phyloP scores from a whole-genome alignment of 257 asterid genomes.

The Perilla frutescens region DNA sequence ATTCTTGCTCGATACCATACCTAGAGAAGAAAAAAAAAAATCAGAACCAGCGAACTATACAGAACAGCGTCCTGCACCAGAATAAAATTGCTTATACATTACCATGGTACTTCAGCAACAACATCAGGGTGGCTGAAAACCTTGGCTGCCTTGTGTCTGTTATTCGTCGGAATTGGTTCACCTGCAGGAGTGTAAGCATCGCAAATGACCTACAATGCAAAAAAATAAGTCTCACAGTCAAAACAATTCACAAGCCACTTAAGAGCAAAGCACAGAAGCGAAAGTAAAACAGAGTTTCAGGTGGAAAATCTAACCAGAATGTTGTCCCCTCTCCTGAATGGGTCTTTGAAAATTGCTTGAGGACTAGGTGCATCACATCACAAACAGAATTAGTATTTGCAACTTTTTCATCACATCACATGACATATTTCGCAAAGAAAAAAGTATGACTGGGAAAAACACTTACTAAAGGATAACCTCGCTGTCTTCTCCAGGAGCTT shows the following conservation, averaged over 20 bases:
- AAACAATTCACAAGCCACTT: neutral
- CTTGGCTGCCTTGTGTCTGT: constrained; percentile 72
- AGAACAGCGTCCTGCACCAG: neutral
- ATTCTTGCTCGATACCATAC: constrained; percentile 98
- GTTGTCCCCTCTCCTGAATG: constrained; percentile 84
- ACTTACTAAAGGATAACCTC: constrained; percentile 93
- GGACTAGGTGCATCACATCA: constrained; percentile 59
- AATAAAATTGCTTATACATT: neutral
- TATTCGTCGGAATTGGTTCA: constrained; percentile 86
- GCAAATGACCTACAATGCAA: constrained; percentile 67
- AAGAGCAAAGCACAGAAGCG: neutral
- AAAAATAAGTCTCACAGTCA: neutral
- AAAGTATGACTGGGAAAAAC: neutral
- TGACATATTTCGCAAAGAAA: neutral
- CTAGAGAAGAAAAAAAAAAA: constrained; percentile 31
- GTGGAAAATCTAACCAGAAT: constrained; percentile 61
- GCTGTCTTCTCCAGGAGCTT: constrained; percentile 95
- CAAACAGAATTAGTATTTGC: constrained; percentile 5
- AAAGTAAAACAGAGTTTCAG: neutral
- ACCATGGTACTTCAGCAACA: constrained; percentile 82
- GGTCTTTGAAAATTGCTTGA: constrained; percentile 91
- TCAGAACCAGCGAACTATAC: neutral
- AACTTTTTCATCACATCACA: neutral
- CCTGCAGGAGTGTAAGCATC: constrained; percentile 96
- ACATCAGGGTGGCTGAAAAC: constrained; percentile 81